phyloP scores from a whole-genome alignment of 2,329 filamentous ascomycete genomes.

The Colletotrichum liriopes region DNA sequence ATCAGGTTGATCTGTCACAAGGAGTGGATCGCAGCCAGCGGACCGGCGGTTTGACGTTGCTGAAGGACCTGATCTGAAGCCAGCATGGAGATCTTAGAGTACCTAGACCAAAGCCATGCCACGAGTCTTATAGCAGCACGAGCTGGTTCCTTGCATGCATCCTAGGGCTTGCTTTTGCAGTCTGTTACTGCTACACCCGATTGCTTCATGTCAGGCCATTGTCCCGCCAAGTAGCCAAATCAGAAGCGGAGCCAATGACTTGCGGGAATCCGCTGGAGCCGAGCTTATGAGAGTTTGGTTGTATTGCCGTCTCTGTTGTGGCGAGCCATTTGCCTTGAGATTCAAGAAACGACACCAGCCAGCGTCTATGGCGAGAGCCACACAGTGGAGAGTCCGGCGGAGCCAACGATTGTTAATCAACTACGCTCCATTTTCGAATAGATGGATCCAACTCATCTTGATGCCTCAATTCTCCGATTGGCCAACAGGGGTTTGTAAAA shows the following conservation, averaged over 20 bases:
- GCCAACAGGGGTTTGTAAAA: conserved; percentile 25
- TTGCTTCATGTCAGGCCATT: conserved; percentile 7
- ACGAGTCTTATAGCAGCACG: conserved; percentile 27
- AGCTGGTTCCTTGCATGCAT: conserved; percentile 9
- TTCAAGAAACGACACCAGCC: neutral
- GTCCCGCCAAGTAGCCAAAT: conserved; percentile 1
- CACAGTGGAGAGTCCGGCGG: conserved; percentile 35
- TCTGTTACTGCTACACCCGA: neutral
- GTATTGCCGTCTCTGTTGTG: neutral
- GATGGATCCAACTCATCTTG: conserved; percentile 34
- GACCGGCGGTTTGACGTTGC: conserved; percentile 4
- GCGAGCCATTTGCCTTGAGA: neutral
- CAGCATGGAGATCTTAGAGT: conserved; percentile 10
- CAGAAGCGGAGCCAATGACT: neutral
- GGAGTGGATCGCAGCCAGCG: conserved; percentile 5
- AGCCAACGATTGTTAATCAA: conserved; percentile 11
- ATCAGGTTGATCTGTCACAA: conserved; percentile 3
- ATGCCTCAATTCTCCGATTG: conserved; percentile 41
- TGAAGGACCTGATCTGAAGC: neutral
- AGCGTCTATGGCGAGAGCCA: neutral
- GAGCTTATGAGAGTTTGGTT: neutral
- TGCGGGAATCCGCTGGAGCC: neutral
- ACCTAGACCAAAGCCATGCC: conserved; percentile 6
- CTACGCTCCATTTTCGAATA: conserved; percentile 29
- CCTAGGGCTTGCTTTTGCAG: conserved; percentile 20